Evolutionary conservation across 768 basidiomycete genomes (phyloP).

Genomic region (Pleurotus tuber-regium): DNA sequence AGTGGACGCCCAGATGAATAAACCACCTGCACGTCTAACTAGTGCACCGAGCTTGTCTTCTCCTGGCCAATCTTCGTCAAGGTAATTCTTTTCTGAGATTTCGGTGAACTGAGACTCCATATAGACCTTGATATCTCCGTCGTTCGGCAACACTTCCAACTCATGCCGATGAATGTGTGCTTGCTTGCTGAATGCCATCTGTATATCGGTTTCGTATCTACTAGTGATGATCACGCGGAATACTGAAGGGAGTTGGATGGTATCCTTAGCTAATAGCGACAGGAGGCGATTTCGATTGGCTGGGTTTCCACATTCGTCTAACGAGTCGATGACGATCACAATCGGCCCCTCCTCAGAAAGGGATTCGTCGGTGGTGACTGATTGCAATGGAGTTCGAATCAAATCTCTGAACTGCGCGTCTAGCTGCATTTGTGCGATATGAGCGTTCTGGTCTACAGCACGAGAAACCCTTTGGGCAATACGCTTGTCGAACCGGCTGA

Average conservation of each 20-base stretch:
- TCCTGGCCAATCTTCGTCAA: slow-evolving; percentile 17
- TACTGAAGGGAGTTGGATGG: slow-evolving; percentile 9
- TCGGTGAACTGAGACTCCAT: slow-evolving; percentile 6
- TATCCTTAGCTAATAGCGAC: slow-evolving; percentile 12
- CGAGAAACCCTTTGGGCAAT: background rate
- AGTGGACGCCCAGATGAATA: slow-evolving; percentile 24
- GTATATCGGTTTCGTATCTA: slow-evolving; percentile 17
- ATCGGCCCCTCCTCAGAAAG: slow-evolving; percentile 8
- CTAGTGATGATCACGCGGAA: slow-evolving; percentile 21
- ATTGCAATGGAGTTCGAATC: background rate
- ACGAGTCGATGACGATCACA: slow-evolving; percentile 22
- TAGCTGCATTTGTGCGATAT: background rate
- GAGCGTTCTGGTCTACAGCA: background rate
- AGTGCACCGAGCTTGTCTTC: slow-evolving; percentile 7
- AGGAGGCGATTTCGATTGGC: slow-evolving; percentile 12
- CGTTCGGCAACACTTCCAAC: background rate
- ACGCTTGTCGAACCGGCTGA: background rate
- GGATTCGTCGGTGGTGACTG: background rate
- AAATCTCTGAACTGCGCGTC: slow-evolving; percentile 5
- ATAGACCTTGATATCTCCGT: slow-evolving; percentile 11
- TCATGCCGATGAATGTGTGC: background rate
- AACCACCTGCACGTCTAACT: slow-evolving; percentile 11
- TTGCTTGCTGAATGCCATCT: background rate
- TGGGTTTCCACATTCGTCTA: slow-evolving; percentile 21
- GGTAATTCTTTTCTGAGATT: background rate